Conservation (phyloP, 2,329 filamentous ascomycete genomes). For the Venturia effusa region DNA sequence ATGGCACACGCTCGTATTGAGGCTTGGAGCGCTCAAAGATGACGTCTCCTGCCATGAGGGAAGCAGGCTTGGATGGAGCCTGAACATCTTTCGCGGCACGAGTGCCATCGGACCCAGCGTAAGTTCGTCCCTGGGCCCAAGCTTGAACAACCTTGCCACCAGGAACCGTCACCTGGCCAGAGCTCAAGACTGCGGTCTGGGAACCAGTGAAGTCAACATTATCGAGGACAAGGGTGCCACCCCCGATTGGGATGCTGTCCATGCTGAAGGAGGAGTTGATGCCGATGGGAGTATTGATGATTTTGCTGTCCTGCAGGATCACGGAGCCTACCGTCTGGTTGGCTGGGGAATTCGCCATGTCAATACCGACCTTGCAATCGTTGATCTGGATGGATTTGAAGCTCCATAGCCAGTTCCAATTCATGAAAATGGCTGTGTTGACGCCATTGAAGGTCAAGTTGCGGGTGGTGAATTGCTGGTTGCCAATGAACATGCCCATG, state of each 20-base stretch:
- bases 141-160: conserved; percentile 59
- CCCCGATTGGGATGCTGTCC: conserved; percentile 54
- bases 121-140: conserved; percentile 72
- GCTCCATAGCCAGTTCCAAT: conserved; percentile 45
- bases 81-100: conserved; percentile 45
- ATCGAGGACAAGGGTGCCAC: conserved; percentile 74
- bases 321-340: conserved; percentile 77
- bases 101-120: conserved; percentile 41
- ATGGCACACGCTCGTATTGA: conserved; percentile 62
- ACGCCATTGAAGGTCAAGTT: conserved; percentile 41
- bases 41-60: conserved; percentile 53
- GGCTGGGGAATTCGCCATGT: conserved; percentile 47
- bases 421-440: conserved; percentile 40
- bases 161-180: conserved; percentile 51
- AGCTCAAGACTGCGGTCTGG: conserved; percentile 52
- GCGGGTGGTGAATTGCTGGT: conserved; percentile 50
- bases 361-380: conserved; percentile 35
- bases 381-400: conserved; percentile 35
- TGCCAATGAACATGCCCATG: conserved; percentile 49
- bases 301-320: conserved; percentile 67
- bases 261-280: conserved; percentile 68
- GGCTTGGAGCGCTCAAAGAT: conserved; percentile 82
- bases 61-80: conserved; percentile 51
- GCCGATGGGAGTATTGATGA: conserved; percentile 65
- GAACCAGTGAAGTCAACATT: conserved; percentile 77